phyloP scores from a whole-genome alignment of 805 yeast species.

The Saccharomycopsis microspora region DNA sequence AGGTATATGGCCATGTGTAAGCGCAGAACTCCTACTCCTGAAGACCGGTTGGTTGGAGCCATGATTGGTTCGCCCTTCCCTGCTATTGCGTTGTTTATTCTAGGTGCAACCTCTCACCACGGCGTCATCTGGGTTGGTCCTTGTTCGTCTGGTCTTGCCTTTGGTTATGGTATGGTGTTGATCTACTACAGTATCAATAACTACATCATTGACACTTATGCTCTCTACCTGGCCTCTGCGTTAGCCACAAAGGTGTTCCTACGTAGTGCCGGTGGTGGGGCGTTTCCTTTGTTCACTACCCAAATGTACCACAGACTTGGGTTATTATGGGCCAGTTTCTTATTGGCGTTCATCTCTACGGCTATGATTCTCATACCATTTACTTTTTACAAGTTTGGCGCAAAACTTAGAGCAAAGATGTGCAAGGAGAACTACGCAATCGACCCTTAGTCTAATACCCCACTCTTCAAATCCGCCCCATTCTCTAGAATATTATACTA shows the following conservation, averaged over 20 bases:
- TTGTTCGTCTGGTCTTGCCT: conserved; percentile 64
- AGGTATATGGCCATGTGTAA: conserved; percentile 40
- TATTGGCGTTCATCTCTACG: conserved; percentile 64
- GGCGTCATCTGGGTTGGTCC: conserved; percentile 74
- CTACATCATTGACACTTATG: conserved; percentile 85
- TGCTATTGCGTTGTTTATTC: conserved; percentile 64
- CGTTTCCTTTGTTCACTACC: conserved; percentile 70
- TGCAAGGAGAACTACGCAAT: conserved; percentile 56
- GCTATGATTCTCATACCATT: conserved; percentile 70
- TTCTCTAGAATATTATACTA: too few species aligned
- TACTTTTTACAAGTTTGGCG: conserved; percentile 60
- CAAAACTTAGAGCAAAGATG: conserved; percentile 44
- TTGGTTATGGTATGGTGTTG: conserved; percentile 70
- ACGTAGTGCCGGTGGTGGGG: conserved; percentile 80
- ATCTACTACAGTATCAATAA: conserved; percentile 68
- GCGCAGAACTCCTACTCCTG: conserved; percentile 58
- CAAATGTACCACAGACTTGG: conserved; percentile 73
- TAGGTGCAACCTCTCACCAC: conserved; percentile 69
- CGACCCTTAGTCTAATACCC: conserved; percentile 17
- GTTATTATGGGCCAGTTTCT: conserved; percentile 72
- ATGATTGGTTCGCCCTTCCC: conserved; percentile 79
- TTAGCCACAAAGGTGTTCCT: conserved; percentile 73
- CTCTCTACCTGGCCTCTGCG: conserved; percentile 71
- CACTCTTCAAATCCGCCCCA: too few species aligned
- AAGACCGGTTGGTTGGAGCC: conserved; percentile 71